Conservation (phyloP, 208 protist species). For the Trypanosoma avium region DNA sequence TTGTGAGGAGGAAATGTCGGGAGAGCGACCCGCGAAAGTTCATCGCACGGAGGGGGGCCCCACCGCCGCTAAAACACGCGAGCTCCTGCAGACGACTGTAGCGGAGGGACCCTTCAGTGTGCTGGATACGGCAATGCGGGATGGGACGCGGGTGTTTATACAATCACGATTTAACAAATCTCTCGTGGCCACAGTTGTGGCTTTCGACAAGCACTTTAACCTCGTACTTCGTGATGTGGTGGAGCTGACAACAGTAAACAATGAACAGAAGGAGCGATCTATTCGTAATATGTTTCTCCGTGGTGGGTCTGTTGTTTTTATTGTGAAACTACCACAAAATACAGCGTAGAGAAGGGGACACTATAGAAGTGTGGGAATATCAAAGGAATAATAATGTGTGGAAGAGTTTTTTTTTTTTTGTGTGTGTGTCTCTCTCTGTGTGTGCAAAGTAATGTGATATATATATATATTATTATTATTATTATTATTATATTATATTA, state of each 20-base stretch:
- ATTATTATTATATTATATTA: not conserved
- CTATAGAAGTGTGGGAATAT: not conserved
- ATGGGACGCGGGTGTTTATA: conserved; percentile 95
- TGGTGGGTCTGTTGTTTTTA: conserved; percentile 98
- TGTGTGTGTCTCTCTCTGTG: not conserved
- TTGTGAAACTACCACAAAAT: conserved; percentile 94
- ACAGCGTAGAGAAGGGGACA: not conserved
- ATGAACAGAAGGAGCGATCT: conserved; percentile 95
- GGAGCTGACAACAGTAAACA: conserved; percentile 88
- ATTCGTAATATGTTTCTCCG: conserved; percentile 99
- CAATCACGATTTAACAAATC: conserved; percentile 99
- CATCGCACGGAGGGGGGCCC: conserved; percentile 30
- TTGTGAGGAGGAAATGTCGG: conserved; percentile 28
- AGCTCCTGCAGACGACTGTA: conserved; percentile 57
- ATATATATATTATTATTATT: not conserved
- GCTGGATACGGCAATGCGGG: conserved; percentile 76
- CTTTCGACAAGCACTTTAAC: conserved; percentile 99
- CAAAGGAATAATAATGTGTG: not conserved
- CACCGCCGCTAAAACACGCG: conserved; percentile 43
- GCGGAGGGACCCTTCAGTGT: conserved; percentile 77
- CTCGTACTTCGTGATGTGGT: conserved; percentile 96
- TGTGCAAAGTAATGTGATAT: not conserved
- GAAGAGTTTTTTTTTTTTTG: not conserved
- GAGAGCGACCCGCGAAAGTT: conserved; percentile 34
- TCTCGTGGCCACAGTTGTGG: conserved; percentile 97